Percentiles rank a stretch among this genome's conserved stretches.
These are phyloP conservation scores for Cyclotella kingstonii DNA, from an alignment of 108 stramenopile genomes.

Conservation along the genomic window DNA sequence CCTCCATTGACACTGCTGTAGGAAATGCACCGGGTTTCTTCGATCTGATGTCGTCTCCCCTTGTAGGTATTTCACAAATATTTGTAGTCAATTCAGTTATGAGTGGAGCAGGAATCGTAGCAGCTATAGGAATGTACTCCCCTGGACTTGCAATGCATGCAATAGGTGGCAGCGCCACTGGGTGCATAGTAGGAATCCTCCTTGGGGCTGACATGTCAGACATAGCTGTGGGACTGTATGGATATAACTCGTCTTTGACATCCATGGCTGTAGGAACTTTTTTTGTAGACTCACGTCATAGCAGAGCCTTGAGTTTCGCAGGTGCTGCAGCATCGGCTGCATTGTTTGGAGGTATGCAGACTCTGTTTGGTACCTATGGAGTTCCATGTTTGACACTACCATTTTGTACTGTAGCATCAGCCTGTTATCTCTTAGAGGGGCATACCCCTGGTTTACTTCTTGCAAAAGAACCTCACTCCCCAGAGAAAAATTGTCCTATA, in stretches of 20 bases:
- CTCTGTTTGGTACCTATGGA: constrained; percentile 53
- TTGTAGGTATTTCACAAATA: constrained; percentile 80
- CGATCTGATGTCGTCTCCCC: constrained; percentile 37
- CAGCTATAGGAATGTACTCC: constrained; percentile 47
- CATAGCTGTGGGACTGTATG: constrained; percentile 63
- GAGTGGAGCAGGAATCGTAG: constrained; percentile 53
- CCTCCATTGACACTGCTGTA: constrained; percentile 4
- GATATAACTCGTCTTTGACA: constrained; percentile 74
- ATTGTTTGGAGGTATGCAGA: constrained; percentile 68
- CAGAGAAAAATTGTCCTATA: constrained; percentile 80
- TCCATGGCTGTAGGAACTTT: constrained; percentile 77
- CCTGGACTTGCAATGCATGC: constrained; percentile 64
- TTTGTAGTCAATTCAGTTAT: constrained; percentile 73
- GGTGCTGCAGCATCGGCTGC: constrained; percentile 70
- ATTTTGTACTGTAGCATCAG: constrained; percentile 71
- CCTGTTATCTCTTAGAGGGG: constrained; percentile 59
- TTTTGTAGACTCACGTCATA: constrained; percentile 58
- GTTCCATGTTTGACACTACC: constrained; percentile 77
- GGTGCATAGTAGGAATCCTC: constrained; percentile 42
- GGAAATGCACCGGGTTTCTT: neutral
- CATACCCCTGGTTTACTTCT: constrained; percentile 54
- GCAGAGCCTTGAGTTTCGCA: constrained; percentile 49
- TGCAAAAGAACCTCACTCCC: constrained; percentile 68
- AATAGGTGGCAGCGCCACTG: constrained; percentile 52
- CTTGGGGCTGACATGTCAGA: constrained; percentile 50